Conservation (phyloP, 768 basidiomycete species). For the Fistulinella prunicolor region DNA sequence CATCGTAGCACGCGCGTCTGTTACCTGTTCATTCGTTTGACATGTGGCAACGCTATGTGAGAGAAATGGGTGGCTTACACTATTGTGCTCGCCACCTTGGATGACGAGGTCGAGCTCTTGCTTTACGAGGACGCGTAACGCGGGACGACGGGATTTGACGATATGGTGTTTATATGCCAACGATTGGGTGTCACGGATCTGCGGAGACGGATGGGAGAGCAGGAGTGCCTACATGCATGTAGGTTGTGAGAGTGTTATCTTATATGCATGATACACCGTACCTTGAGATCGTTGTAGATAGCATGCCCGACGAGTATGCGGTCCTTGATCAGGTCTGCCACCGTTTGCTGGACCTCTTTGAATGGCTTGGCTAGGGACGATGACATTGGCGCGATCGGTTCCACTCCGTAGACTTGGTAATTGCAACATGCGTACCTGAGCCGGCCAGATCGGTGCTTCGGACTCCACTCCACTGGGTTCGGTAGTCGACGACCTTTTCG, state of each 20-base stretch:
- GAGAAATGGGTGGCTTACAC: constrained; percentile 48
- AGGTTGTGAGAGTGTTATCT: background rate
- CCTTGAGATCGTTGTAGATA: constrained; percentile 87
- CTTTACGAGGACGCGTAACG: constrained; percentile 75
- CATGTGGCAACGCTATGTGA: background rate
- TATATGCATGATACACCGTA: background rate
- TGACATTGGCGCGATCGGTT: background rate
- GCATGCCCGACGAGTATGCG: constrained; percentile 89
- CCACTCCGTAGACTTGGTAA: too few species aligned
- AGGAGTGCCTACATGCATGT: constrained; percentile 47
- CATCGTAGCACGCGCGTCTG: constrained; percentile 94
- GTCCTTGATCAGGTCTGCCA: constrained; percentile 73
- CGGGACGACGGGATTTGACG: constrained; percentile 61
- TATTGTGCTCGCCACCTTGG: constrained; percentile 87
- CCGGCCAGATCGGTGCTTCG: constrained; percentile 68
- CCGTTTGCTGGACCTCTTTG: constrained; percentile 71
- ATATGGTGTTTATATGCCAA: constrained; percentile 59
- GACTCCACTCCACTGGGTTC: constrained; percentile 88
- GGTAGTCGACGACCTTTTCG: constrained; percentile 88
- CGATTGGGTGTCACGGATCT: constrained; percentile 68
- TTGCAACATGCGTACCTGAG: constrained; percentile 39
- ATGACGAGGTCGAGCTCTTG: constrained; percentile 79
- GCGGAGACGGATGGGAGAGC: constrained; percentile 63
- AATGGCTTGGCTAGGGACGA: constrained; percentile 66
- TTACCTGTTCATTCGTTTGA: constrained; percentile 52